phyloP scores from a whole-genome alignment of 345 rosid species.

The Pistacia vera region DNA sequence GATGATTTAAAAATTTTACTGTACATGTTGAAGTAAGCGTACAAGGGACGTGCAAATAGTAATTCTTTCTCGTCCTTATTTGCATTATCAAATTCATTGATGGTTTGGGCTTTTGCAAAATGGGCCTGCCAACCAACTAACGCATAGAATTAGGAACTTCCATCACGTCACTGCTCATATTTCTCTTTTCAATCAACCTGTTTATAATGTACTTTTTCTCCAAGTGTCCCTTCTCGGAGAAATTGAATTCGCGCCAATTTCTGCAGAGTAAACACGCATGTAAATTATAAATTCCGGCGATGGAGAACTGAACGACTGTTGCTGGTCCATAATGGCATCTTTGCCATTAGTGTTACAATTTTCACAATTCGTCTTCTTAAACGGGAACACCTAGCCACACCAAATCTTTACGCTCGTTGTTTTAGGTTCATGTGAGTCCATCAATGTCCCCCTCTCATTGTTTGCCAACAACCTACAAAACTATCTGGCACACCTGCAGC shows the following conservation, averaged over 20 bases:
- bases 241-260: neutral
- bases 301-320: neutral
- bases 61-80: too few species aligned
- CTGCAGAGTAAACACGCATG: neutral
- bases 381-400: constrained; percentile 46
- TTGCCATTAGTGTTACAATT: neutral
- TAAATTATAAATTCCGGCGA: neutral
- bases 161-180: neutral
- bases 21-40: too few species aligned
- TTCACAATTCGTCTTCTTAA: neutral
- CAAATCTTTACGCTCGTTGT: constrained; percentile 50
- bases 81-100: too few species aligned
- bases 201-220: neutral
- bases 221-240: neutral
- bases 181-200: neutral
- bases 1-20: too few species aligned
- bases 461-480: too few species aligned
- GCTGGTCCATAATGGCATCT: neutral
- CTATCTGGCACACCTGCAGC: too few species aligned
- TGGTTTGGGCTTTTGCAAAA: too few species aligned
- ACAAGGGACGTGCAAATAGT: too few species aligned
- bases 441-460: too few species aligned
- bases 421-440: constrained; percentile 66
- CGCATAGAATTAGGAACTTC: too few species aligned
- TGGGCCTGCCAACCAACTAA: too few species aligned